Percentiles rank a stretch among this genome's conserved stretches.
Conservation (phyloP, 129 eudicot genomes). For the Flaveria sonorensis region DNA sequence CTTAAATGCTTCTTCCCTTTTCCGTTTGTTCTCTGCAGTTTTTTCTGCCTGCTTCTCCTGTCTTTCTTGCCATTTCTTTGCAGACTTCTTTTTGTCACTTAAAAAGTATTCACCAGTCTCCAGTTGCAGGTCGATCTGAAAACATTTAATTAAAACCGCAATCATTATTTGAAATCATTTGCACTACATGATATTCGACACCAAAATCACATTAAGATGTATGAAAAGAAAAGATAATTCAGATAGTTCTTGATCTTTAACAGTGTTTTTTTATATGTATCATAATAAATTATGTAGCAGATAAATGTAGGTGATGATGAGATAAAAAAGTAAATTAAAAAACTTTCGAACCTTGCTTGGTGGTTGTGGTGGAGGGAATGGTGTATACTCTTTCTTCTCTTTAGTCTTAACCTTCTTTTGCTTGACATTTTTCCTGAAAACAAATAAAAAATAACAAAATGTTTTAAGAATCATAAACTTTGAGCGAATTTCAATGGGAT, state of each 20-base stretch:
- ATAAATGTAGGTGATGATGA: not conserved
- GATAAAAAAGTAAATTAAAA: not conserved
- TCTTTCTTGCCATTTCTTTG: slow-evolving; percentile 91
- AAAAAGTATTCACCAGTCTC: slow-evolving; percentile 92
- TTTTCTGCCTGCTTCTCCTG: slow-evolving; percentile 90
- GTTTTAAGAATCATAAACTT: not conserved
- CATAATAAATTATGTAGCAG: not conserved
- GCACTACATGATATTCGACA: not conserved
- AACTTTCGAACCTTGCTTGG: slow-evolving; percentile 77
- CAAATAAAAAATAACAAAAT: not conserved
- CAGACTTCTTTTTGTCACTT: slow-evolving; percentile 78
- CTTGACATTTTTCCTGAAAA: slow-evolving; percentile 42
- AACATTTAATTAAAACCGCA: not conserved
- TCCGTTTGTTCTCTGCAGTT: slow-evolving; percentile 74
- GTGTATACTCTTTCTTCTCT: slow-evolving; percentile 91
- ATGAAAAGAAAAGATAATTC: not conserved
- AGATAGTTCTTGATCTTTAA: not conserved
- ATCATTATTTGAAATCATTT: not conserved
- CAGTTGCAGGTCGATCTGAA: slow-evolving; percentile 77
- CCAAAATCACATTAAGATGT: not conserved
- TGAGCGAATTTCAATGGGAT: not conserved
- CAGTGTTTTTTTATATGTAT: not conserved
- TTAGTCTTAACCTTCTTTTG: slow-evolving; percentile 77
- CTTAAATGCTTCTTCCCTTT: slow-evolving; percentile 75
- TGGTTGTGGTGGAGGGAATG: slow-evolving; percentile 92